Conservation (phyloP, 2,329 filamentous ascomycete species). For the Penicillium griseofulvum region DNA sequence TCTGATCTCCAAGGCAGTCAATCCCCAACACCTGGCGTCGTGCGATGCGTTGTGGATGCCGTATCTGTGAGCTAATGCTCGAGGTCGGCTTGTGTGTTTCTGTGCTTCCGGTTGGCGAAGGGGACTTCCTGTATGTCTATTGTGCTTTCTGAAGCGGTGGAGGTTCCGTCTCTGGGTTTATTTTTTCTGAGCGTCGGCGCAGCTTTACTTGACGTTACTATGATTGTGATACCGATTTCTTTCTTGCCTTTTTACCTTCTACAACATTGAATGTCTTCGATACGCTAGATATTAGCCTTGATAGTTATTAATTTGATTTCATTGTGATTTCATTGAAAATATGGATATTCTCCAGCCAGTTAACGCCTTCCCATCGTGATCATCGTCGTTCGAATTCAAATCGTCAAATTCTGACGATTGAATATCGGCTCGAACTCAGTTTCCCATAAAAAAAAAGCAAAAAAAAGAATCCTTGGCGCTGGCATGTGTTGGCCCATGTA, state of each 20-base stretch:
- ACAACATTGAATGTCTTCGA: slow-evolving; percentile 15
- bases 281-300: slow-evolving; percentile 10
- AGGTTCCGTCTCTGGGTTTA: slow-evolving; percentile 13
- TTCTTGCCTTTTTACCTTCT: slow-evolving; percentile 14
- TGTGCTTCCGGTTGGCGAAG: slow-evolving; percentile 10
- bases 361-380: not conserved
- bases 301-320: slow-evolving; percentile 15
- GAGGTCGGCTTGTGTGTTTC: slow-evolving; percentile 11
- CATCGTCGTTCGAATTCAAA: not conserved
- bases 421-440: not conserved
- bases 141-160: slow-evolving; percentile 9
- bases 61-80: slow-evolving; percentile 61
- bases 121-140: slow-evolving; percentile 11
- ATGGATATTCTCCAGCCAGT: not conserved
- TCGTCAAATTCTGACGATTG: not conserved
- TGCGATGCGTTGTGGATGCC: slow-evolving; percentile 97
- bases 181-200: slow-evolving; percentile 25
- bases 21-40: slow-evolving; percentile 81
- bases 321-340: too few relatives aligned
- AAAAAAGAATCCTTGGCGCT: not conserved
- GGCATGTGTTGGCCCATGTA: not conserved
- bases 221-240: slow-evolving; percentile 22
- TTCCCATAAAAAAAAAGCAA: not conserved
- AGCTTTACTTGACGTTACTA: slow-evolving; percentile 11
- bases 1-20: slow-evolving; percentile 85